Evolutionary conservation across 495 filamentous ascomycete genomes (phyloP).

Genomic region (Hypoxylon trugodes): DNA sequence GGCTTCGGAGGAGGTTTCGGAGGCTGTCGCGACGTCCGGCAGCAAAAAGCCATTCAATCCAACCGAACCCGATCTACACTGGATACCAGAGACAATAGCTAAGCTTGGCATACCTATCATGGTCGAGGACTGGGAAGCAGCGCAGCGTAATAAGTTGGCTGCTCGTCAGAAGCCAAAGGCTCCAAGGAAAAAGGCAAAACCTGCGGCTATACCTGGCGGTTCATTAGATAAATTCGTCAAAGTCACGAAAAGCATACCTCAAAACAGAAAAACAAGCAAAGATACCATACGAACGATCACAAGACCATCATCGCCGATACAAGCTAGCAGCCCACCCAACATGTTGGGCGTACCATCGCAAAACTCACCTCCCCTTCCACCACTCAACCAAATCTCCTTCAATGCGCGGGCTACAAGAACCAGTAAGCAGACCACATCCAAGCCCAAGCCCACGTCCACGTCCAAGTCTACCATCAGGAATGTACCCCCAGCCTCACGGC

Average conservation of each 20-base stretch:
- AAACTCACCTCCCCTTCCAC: not conserved
- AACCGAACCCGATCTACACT: constrained; percentile 73
- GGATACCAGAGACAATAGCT: constrained; percentile 78
- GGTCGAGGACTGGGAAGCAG: constrained; percentile 80
- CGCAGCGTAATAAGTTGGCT: constrained; percentile 57
- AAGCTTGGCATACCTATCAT: constrained; percentile 74
- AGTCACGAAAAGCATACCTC: constrained; percentile 45
- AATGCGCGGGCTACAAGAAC: constrained; percentile 37
- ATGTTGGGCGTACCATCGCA: constrained; percentile 8
- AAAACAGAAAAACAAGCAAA: constrained; percentile 9
- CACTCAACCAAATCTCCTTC: constrained; percentile 17
- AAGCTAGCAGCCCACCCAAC: not conserved
- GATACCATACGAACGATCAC: not conserved
- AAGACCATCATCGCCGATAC: constrained; percentile 1
- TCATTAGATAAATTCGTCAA: constrained; percentile 51
- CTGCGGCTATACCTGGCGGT: constrained; percentile 35
- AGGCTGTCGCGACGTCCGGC: constrained; percentile 36
- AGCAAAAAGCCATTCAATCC: constrained; percentile 67
- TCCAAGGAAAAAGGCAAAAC: constrained; percentile 40
- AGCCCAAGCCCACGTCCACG: constrained; percentile 38
- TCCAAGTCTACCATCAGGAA: constrained; percentile 36
- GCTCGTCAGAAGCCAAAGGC: constrained; percentile 41
- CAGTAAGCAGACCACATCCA: constrained; percentile 47
- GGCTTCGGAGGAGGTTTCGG: constrained; percentile 51
- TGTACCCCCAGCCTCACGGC: constrained; percentile 31